Evolutionary conservation across 257 asterid genomes (phyloP).

Genomic region (Solanum rostratum): DNA sequence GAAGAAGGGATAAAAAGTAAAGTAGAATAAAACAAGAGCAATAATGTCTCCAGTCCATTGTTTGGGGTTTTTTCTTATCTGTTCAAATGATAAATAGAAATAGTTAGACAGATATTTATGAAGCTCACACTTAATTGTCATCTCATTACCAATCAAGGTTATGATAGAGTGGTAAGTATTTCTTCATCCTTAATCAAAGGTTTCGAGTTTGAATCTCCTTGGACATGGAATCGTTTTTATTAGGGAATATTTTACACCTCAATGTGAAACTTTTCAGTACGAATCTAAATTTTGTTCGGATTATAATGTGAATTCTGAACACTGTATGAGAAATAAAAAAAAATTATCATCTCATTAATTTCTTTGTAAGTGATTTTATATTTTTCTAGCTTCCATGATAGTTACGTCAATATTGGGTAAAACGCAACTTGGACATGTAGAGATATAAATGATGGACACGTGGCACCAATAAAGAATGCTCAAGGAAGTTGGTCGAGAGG

Average conservation of each 20-base stretch:
- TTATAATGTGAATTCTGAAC: too few species aligned
- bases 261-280: too few species aligned
- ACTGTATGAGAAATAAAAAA: fast-evolving
- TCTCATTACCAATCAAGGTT: too few species aligned
- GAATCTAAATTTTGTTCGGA: too few species aligned
- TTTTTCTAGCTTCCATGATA: background rate
- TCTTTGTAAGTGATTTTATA: background rate
- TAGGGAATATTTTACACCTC: too few species aligned
- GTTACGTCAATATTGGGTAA: background rate
- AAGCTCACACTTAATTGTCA: background rate
- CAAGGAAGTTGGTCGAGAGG: background rate
- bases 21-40: background rate
- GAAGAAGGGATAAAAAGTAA: background rate
- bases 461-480: background rate
- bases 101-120: background rate
- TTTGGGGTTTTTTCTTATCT: background rate
- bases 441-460: background rate
- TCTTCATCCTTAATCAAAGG: too few species aligned
- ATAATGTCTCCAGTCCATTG: background rate
- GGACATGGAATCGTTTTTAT: too few species aligned
- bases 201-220: too few species aligned
- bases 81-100: background rate
- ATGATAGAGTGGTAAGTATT: too few species aligned
- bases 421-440: background rate
- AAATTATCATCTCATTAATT: background rate